These are phyloP conservation scores for Neofusicoccum sp. DNA, from an alignment of 2,329 filamentous ascomycete genomes.

Conservation along the genomic window DNA sequence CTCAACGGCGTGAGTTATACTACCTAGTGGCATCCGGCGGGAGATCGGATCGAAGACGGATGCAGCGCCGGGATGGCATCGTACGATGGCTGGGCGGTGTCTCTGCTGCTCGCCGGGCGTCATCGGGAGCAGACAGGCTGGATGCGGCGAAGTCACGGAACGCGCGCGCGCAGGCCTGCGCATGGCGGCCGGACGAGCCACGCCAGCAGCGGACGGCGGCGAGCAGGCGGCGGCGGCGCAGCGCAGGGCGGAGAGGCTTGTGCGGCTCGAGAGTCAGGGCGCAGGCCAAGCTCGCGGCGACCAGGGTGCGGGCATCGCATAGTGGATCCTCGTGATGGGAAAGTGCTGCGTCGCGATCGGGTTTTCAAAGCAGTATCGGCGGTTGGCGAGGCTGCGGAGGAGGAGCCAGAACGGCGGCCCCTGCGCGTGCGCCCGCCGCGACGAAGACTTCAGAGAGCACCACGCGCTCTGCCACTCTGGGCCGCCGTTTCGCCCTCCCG, in stretches of 20 bases:
- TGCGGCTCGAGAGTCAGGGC: not conserved
- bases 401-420: not conserved
- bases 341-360: slow-evolving; percentile 12
- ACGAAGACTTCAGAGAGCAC: not conserved
- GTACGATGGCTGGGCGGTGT: slow-evolving; percentile 1
- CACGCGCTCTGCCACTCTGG: not conserved
- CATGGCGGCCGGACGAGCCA: not conserved
- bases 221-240: not conserved
- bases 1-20: not conserved
- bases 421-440: not conserved
- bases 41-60: not conserved
- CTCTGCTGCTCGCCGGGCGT: not conserved
- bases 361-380: slow-evolving; percentile 1
- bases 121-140: not conserved
- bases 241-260: too few species aligned
- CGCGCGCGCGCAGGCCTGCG: not conserved
- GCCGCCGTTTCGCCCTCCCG: slow-evolving; percentile 3
- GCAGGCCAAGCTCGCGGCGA: slow-evolving; percentile 1
- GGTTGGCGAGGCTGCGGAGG: not conserved
- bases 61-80: slow-evolving; percentile 2
- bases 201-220: not conserved
- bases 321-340: not conserved
- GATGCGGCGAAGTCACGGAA: slow-evolving; percentile 1
- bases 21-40: not conserved
- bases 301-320: not conserved